Evolutionary conservation across 495 filamentous ascomycete species (phyloP).

Genomic region (Amniculicola lignicola): DNA sequence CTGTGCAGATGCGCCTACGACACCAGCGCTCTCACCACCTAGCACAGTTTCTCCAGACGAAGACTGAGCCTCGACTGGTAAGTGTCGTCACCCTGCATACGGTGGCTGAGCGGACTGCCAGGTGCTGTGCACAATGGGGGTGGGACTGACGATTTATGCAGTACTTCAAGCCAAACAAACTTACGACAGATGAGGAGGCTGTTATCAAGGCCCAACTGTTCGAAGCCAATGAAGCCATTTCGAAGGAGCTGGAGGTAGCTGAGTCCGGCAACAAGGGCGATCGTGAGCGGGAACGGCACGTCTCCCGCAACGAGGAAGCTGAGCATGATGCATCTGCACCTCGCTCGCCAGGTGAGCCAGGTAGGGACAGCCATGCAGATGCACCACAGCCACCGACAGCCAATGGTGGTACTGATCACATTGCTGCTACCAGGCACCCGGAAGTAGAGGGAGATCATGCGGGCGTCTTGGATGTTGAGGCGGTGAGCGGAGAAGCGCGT

Average conservation of each 20-base stretch:
- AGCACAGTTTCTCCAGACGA: slow-evolving; percentile 75
- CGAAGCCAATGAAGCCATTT: slow-evolving; percentile 53
- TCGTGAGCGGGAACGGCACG: slow-evolving; percentile 14
- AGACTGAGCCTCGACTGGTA: slow-evolving; percentile 73
- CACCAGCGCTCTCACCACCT: slow-evolving; percentile 68
- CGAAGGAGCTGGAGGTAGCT: slow-evolving; percentile 20
- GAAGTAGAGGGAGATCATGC: slow-evolving; percentile 25
- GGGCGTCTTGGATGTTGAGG: slow-evolving; percentile 4
- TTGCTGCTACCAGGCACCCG: slow-evolving; percentile 16
- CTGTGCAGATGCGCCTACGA: slow-evolving; percentile 68
- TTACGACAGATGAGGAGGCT: slow-evolving; percentile 59
- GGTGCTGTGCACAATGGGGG: not conserved
- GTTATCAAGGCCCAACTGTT: slow-evolving; percentile 59
- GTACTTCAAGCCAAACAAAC: slow-evolving; percentile 89
- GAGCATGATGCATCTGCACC: not conserved
- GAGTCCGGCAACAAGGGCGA: slow-evolving; percentile 7
- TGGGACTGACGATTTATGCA: slow-evolving; percentile 40
- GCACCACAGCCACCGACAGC: slow-evolving; percentile 8
- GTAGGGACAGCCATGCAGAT: slow-evolving; percentile 23
- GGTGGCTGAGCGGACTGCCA: not conserved
- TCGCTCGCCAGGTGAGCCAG: not conserved
- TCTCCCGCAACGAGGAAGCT: not conserved
- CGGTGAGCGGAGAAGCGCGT: slow-evolving; percentile 22
- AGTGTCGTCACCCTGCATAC: slow-evolving; percentile 36
- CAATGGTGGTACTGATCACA: slow-evolving; percentile 24